phyloP scores from a whole-genome alignment of 805 yeast genomes.

The Cyberlindnera mycetangii region DNA sequence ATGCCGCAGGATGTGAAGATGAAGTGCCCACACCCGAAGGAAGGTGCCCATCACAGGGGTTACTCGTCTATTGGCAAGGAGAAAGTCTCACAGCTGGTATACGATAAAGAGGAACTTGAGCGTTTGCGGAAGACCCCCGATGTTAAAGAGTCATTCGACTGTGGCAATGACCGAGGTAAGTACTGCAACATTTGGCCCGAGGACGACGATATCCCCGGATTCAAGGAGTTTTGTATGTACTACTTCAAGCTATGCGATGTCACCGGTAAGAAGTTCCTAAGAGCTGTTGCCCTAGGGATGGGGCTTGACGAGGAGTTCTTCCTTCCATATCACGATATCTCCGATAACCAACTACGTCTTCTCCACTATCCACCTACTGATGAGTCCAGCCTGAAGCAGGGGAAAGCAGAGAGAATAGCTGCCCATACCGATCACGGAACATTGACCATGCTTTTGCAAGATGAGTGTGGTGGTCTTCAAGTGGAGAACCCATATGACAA shows the following conservation, averaged over 20 bases:
- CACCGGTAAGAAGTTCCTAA: conserved; percentile 18
- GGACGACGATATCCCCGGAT: conserved; percentile 24
- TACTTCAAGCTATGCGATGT: conserved; percentile 20
- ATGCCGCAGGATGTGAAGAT: conserved; percentile 15
- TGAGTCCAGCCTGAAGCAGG: conserved; percentile 14
- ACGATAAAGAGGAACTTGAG: conserved; percentile 16
- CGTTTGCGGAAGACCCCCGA: conserved; percentile 24
- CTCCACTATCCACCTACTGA: conserved; percentile 28
- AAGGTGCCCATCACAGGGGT: conserved; percentile 29
- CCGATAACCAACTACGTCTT: conserved; percentile 25
- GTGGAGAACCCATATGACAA: conserved; percentile 22
- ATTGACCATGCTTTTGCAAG: conserved; percentile 27
- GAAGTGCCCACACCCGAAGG: conserved; percentile 28
- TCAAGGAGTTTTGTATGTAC: conserved; percentile 22
- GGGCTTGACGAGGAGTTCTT: conserved; percentile 23
- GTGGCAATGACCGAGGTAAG: conserved; percentile 20
- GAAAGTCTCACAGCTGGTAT: conserved; percentile 30
- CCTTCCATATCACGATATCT: conserved; percentile 21
- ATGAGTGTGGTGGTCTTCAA: conserved; percentile 27
- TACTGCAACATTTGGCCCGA: conserved; percentile 30
- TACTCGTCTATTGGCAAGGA: conserved; percentile 29
- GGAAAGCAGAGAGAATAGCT: conserved; percentile 28
- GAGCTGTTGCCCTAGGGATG: conserved; percentile 27
- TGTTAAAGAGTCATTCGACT: conserved; percentile 30
- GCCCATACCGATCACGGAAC: conserved; percentile 30